Conservation (phyloP, 1,284 basidiomycete species). For the Tremellales sp. region DNA sequence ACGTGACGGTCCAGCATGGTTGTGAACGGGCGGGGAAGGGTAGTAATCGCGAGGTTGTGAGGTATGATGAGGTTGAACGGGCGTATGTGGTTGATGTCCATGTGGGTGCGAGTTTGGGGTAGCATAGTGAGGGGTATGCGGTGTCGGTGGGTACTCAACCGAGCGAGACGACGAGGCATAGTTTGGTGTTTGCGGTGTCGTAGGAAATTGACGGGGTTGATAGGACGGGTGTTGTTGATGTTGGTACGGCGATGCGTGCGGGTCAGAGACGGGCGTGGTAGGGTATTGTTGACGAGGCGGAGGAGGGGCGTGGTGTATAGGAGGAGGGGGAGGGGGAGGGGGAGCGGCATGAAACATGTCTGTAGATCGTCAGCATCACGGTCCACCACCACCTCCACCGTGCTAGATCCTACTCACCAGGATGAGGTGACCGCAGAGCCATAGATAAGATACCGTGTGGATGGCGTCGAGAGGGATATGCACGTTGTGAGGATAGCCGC, state of each 20-base stretch:
- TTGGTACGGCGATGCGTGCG: conserved; percentile 2
- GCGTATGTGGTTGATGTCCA: conserved; percentile 2
- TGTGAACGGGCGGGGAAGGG: conserved; percentile 7
- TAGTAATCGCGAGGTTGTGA: conserved; percentile 2
- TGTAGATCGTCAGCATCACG: background rate
- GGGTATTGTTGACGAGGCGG: background rate
- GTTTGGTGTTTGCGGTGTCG: conserved; percentile 5
- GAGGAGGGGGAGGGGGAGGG: background rate
- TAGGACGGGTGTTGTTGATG: conserved; percentile 1
- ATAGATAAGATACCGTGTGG: background rate
- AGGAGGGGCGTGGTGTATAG: background rate
- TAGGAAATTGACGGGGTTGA: background rate
- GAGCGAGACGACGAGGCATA: background rate
- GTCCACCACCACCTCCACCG: background rate
- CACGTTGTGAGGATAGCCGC: background rate
- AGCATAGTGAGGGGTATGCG: conserved; percentile 4
- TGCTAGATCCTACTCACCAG: background rate
- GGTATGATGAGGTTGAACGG: conserved; percentile 8
- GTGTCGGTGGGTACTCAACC: conserved; percentile 4
- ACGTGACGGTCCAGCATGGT: conserved; percentile 1
- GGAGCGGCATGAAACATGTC: background rate
- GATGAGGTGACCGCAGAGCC: background rate
- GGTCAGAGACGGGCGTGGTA: background rate
- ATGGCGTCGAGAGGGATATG: no score
- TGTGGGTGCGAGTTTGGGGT: background rate